phyloP scores from a whole-genome alignment of 2,329 filamentous ascomycete species.

The Aureobasidium namibiae region DNA sequence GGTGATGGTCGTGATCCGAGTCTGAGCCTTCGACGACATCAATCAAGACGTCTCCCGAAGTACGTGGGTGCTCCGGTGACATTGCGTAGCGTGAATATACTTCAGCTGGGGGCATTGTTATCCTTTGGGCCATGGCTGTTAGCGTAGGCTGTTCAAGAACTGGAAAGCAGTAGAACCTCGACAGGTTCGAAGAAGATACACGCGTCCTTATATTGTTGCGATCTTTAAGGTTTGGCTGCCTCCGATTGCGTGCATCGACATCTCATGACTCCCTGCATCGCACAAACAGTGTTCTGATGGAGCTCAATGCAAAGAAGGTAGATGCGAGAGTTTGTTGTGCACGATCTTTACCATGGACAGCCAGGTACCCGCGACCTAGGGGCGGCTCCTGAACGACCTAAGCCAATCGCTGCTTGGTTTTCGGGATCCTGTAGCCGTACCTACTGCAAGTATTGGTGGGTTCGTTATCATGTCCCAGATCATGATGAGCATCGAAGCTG shows the following conservation, averaged over 20 bases:
- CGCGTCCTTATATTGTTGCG: background rate
- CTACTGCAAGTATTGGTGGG: background rate
- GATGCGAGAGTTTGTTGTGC: background rate
- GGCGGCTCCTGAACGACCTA: background rate
- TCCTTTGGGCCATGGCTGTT: background rate
- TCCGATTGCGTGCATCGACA: background rate
- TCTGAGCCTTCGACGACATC: background rate
- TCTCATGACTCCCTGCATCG: background rate
- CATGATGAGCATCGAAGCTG: background rate
- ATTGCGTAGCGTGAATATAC: background rate
- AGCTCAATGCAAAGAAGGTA: background rate
- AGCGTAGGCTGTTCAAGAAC: background rate
- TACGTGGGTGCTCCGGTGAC: too few species aligned
- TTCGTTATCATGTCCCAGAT: background rate
- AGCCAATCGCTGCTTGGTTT: background rate
- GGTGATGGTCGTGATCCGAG: background rate
- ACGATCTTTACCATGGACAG: background rate
- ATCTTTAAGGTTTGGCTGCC: background rate
- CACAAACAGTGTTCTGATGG: background rate
- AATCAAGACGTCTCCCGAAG: background rate
- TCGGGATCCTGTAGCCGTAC: background rate
- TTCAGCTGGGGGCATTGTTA: background rate
- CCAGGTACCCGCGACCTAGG: background rate
- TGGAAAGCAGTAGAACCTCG: background rate
- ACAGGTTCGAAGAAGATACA: too few species aligned